These are phyloP conservation scores for Chloroidium sp. DNA, from an alignment of 163 green algal genomes.

Conservation along the genomic window DNA sequence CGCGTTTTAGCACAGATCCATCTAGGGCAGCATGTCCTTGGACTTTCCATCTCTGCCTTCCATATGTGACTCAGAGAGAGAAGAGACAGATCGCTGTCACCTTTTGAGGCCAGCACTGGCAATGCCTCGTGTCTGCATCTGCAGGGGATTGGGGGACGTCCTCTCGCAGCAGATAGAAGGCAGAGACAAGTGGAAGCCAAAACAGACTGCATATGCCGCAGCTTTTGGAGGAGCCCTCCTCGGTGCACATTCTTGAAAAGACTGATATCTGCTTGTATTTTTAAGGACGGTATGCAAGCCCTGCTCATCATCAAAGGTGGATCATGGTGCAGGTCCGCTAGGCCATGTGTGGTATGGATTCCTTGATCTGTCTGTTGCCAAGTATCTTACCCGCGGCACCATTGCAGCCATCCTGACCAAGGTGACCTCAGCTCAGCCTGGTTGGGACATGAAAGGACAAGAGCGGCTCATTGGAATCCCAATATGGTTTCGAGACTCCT, in stretches of 20 bases:
- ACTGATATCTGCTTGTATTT: background rate
- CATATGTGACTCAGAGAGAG: too few relatives aligned
- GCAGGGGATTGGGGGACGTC: constrained; percentile 10
- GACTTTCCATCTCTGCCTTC: too few relatives aligned
- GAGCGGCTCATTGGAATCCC: too few relatives aligned
- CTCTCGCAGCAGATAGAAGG: constrained; percentile 10
- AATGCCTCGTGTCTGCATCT: background rate
- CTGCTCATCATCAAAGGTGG: too few relatives aligned
- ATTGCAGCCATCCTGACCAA: constrained; percentile 15
- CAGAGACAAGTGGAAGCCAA: background rate
- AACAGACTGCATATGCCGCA: background rate
- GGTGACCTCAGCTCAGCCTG: background rate
- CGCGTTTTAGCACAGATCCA: too few relatives aligned
- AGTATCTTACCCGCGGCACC: background rate
- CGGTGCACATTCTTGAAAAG: background rate
- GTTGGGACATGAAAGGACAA: too few relatives aligned
- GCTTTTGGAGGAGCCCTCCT: constrained; percentile 9
- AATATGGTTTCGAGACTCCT: background rate
- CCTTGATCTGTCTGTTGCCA: constrained; percentile 6
- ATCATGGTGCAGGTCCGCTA: constrained; percentile 6
- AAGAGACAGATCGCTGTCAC: too few relatives aligned
- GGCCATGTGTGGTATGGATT: constrained; percentile 21
- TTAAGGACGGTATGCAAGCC: background rate
- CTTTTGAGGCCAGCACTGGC: too few relatives aligned
- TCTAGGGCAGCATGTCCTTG: too few relatives aligned